Evolutionary conservation across 768 basidiomycete genomes (phyloP).

Genomic region (Crassisporium funariophilum): DNA sequence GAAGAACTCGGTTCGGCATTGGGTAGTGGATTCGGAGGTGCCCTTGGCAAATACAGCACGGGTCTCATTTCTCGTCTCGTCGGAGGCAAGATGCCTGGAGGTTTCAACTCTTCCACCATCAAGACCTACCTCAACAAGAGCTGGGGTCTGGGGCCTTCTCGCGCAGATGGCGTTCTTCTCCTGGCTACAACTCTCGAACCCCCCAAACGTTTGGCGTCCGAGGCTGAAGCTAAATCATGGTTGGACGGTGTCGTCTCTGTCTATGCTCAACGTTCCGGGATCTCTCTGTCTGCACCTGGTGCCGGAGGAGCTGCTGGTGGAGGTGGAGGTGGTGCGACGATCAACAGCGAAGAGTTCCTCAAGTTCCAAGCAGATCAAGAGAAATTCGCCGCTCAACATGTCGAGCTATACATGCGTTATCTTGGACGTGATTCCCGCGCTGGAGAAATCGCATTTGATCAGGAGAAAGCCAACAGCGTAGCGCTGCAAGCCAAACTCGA

Average conservation of each 20-base stretch:
- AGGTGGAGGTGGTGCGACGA: conserved; percentile 76
- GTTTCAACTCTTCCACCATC: conserved; percentile 92
- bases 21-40: conserved; percentile 77
- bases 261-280: conserved; percentile 89
- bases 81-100: conserved; percentile 97
- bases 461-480: conserved; percentile 73
- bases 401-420: conserved; percentile 97
- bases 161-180: conserved; percentile 88
- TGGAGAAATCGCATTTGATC: conserved; percentile 87
- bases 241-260: conserved; percentile 80
- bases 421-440: conserved; percentile 91
- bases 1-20: conserved; percentile 93
- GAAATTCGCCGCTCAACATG: conserved; percentile 87
- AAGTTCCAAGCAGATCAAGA: conserved; percentile 96
- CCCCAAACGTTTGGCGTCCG: conserved; percentile 87
- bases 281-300: conserved; percentile 74
- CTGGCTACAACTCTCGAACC: conserved; percentile 93
- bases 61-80: conserved; percentile 90
- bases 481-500: conserved; percentile 87
- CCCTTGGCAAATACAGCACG: conserved; percentile 90
- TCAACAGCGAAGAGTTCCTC: conserved; percentile 98
- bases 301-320: conserved; percentile 62
- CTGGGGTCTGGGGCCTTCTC: conserved; percentile 93
- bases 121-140: conserved; percentile 87
- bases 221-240: conserved; percentile 93